Percentiles rank a stretch among this genome's conserved stretches.
Conservation (phyloP, 768 basidiomycete genomes). For the Hydnum rufescens region DNA sequence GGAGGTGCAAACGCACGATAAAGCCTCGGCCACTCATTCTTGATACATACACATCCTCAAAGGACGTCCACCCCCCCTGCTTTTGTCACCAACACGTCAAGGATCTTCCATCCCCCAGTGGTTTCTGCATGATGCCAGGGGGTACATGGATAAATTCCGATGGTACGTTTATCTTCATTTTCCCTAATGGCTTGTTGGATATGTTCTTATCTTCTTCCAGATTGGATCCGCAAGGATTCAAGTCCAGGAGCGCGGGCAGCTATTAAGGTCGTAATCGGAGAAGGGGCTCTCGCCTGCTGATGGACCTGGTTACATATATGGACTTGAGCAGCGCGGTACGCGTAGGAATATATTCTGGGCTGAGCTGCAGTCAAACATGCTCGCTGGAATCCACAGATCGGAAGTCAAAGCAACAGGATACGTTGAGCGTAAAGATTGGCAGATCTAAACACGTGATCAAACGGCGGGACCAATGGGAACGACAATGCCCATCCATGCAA, state of each 20-base stretch:
- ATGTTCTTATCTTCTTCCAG: constrained; percentile 19
- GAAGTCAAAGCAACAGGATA: constrained; percentile 15
- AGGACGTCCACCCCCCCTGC: constrained; percentile 11
- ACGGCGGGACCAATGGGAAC: constrained; percentile 60
- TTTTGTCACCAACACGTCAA: constrained; percentile 32
- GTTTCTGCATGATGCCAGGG: constrained; percentile 38
- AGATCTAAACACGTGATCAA: constrained; percentile 53
- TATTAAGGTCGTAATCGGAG: constrained; percentile 33
- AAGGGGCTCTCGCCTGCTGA: constrained; percentile 30
- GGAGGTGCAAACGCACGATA: constrained; percentile 39
- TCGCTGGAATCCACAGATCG: neutral
- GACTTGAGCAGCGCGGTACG: constrained; percentile 56
- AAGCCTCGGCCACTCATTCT: constrained; percentile 21
- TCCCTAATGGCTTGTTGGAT: constrained; percentile 8
- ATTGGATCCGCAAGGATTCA: constrained; percentile 51
- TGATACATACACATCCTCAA: constrained; percentile 1
- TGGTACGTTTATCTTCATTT: constrained; percentile 21
- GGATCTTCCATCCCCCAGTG: constrained; percentile 30
- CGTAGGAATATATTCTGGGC: neutral
- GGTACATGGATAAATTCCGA: constrained; percentile 35
- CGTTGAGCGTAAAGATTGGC: constrained; percentile 60
- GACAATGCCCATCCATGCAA: constrained; percentile 59
- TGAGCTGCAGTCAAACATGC: too few relatives aligned
- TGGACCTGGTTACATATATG: constrained; percentile 62
- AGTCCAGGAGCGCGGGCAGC: constrained; percentile 38